Conservation (phyloP, 768 basidiomycete species). For the Termitomyces sp. region DNA sequence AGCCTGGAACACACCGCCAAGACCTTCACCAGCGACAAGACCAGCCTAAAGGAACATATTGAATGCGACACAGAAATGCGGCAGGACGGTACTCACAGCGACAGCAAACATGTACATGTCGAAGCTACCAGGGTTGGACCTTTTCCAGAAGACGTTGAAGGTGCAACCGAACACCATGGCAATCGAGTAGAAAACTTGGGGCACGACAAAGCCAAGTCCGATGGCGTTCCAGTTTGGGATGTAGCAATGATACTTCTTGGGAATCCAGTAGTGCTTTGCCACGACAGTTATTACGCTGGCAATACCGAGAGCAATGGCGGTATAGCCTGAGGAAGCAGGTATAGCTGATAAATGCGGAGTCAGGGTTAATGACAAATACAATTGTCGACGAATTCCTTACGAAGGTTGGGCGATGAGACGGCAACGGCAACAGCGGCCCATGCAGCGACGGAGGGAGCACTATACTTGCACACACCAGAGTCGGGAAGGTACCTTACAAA, state of each 20-base stretch:
- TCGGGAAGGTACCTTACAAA: constrained; percentile 26
- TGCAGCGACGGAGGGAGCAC: constrained; percentile 54
- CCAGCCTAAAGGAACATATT: constrained; percentile 32
- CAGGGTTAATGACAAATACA: neutral
- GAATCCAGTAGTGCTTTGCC: constrained; percentile 45
- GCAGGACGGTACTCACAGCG: constrained; percentile 31
- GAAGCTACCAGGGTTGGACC: constrained; percentile 38
- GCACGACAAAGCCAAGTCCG: constrained; percentile 54
- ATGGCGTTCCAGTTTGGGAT: constrained; percentile 60
- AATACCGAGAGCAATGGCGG: constrained; percentile 53
- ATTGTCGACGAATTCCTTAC: constrained; percentile 23
- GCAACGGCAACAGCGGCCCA: constrained; percentile 58
- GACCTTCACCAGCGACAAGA: constrained; percentile 57
- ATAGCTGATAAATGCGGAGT: constrained; percentile 32
- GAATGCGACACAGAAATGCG: neutral
- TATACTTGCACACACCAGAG: constrained; percentile 44
- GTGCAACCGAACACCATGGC: constrained; percentile 50
- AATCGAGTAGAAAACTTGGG: constrained; percentile 47
- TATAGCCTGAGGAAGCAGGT: constrained; percentile 54
- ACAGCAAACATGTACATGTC: constrained; percentile 63
- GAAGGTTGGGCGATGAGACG: constrained; percentile 48
- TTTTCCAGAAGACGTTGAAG: constrained; percentile 49
- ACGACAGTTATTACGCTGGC: constrained; percentile 43
- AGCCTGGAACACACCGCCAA: constrained; percentile 60
- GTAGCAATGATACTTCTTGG: constrained; percentile 47